phyloP scores from a whole-genome alignment of 306 rosid genomes.

The Geum urbanum region DNA sequence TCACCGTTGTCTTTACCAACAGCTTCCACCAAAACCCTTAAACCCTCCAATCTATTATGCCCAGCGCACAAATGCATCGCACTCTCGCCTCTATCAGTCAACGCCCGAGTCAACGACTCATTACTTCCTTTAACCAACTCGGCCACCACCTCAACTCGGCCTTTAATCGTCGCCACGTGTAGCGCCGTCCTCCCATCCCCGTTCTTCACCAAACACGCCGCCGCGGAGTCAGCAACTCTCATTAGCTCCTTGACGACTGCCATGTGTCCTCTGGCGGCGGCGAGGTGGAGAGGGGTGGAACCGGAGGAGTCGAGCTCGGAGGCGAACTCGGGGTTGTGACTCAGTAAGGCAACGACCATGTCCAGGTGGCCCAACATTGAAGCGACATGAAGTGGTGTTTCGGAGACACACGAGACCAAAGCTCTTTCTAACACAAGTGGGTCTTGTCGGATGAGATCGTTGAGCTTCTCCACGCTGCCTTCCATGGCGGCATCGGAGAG shows the following conservation, averaged over 20 bases:
- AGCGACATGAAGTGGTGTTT: slow-evolving; percentile 34
- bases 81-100: slow-evolving; percentile 25
- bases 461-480: slow-evolving; percentile 11
- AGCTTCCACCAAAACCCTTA: slow-evolving; percentile 22
- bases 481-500: slow-evolving; percentile 14
- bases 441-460: slow-evolving; percentile 26
- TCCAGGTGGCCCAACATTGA: slow-evolving; percentile 20
- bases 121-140: slow-evolving; percentile 21
- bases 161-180: slow-evolving; percentile 32
- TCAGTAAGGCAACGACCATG: slow-evolving; percentile 17
- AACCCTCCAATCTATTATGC: slow-evolving; percentile 27
- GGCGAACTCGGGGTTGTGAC: slow-evolving; percentile 25
- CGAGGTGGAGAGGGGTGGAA: slow-evolving; percentile 31
- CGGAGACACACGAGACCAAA: slow-evolving; percentile 13
- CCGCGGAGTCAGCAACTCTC: slow-evolving; percentile 7
- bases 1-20: slow-evolving; percentile 10
- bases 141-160: slow-evolving; percentile 19
- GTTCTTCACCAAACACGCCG: slow-evolving; percentile 20
- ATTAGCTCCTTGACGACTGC: slow-evolving; percentile 17
- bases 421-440: slow-evolving; percentile 21
- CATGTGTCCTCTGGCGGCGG: slow-evolving; percentile 24
- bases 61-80: slow-evolving; percentile 31
- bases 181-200: slow-evolving; percentile 31
- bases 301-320: slow-evolving; percentile 24
- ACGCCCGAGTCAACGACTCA: slow-evolving; percentile 16